These are phyloP conservation scores for Blastomyces gilchristii DNA, from an alignment of 2,329 filamentous ascomycete species.

Conservation along the genomic window DNA sequence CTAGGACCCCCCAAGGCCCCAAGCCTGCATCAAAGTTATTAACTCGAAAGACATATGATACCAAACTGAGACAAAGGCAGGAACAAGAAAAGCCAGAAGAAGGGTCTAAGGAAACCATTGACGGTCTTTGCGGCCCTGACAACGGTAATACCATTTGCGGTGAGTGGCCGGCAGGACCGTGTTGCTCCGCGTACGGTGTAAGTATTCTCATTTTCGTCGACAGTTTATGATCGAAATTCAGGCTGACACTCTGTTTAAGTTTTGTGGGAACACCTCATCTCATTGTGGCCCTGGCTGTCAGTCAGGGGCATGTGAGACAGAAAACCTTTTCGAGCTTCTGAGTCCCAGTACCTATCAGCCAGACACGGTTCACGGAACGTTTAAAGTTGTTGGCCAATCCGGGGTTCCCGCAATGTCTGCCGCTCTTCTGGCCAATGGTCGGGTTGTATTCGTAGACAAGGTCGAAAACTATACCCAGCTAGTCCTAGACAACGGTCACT, in stretches of 20 bases:
- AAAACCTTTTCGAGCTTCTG: constrained; percentile 1
- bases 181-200: constrained; percentile 50
- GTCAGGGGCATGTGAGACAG: constrained; percentile 40
- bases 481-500: constrained; percentile 44
- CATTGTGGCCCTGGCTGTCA: constrained; percentile 50
- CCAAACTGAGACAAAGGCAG: background rate
- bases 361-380: constrained; percentile 35
- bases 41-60: background rate
- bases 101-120: constrained; percentile 15
- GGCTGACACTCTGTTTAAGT: constrained; percentile 16
- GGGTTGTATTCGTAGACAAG: constrained; percentile 53
- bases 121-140: constrained; percentile 45
- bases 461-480: constrained; percentile 53
- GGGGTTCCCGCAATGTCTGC: constrained; percentile 57
- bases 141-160: constrained; percentile 44
- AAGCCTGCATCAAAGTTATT: background rate
- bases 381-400: constrained; percentile 44
- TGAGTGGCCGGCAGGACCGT: constrained; percentile 43
- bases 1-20: background rate
- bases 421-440: constrained; percentile 48
- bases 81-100: background rate
- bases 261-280: constrained; percentile 31
- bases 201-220: constrained; percentile 21
- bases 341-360: constrained; percentile 10
- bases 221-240: background rate